Evolutionary conservation across 1,139 yeast genomes (phyloP).

Genomic region (Taphrina betulina): DNA sequence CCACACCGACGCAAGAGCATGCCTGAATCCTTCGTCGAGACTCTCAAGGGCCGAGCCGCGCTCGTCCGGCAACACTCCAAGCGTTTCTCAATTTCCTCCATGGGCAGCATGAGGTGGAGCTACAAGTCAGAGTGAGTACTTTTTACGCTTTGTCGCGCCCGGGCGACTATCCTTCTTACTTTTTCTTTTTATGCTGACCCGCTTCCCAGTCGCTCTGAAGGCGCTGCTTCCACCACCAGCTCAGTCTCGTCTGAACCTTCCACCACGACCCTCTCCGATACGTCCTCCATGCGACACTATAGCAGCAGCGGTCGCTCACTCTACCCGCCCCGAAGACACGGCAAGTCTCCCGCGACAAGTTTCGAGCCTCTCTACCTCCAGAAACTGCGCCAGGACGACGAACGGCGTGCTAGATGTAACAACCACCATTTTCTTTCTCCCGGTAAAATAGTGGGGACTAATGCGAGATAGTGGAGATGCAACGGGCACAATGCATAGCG

Average conservation of each 20-base stretch:
- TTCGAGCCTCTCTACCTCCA: conserved; percentile 30
- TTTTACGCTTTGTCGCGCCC: background rate
- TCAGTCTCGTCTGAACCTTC: conserved; percentile 29
- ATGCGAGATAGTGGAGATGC: conserved; percentile 21
- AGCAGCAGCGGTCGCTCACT: conserved; percentile 4
- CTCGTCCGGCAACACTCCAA: conserved; percentile 27
- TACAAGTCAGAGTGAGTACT: conserved; percentile 25
- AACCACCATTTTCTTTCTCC: background rate
- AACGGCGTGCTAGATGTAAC: conserved; percentile 16
- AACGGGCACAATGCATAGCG: conserved; percentile 13
- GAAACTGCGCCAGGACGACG: conserved; percentile 29
- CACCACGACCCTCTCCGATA: conserved; percentile 17
- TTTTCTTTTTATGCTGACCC: background rate
- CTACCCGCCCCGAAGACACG: conserved; percentile 20
- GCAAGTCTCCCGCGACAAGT: conserved; percentile 19
- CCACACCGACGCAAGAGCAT: background rate
- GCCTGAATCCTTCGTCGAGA: conserved; percentile 23
- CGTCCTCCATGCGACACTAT: conserved; percentile 15
- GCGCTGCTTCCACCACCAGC: conserved; percentile 27
- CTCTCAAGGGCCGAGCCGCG: conserved; percentile 23
- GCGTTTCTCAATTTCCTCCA: conserved; percentile 29
- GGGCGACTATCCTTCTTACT: background rate
- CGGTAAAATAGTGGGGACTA: background rate
- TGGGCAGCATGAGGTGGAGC: conserved; percentile 30
- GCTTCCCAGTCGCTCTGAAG: conserved; percentile 26